Evolutionary conservation across 2,329 filamentous ascomycete genomes (phyloP), one percentile per base, ranked within the genome.

Genomic region (Bipolaris sorokiniana): DNA sequence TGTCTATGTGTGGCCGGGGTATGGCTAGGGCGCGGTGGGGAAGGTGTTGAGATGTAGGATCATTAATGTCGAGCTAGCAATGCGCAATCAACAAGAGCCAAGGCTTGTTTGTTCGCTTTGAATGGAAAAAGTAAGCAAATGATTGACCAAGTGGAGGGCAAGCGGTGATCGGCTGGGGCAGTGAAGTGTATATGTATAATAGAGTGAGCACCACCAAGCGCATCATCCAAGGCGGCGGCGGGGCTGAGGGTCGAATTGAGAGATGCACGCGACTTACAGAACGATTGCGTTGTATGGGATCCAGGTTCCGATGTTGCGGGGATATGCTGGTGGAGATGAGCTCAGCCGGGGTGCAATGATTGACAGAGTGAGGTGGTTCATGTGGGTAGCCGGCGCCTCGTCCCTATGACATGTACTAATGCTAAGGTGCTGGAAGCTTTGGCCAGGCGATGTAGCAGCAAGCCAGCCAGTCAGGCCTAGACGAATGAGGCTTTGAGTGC

Each of bases 321-420:
- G 23, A 18, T 38, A 56, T 53, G 56, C 50, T 55, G 61, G 51
- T 36, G 33, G 15, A 48, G 45, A 44, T 48, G 31, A 45, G 54
- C 48, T 51, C 45, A 49, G 51, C 52, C 36, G 48, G 41, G 44
- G 45, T 59, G 48, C 49, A 61, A 48, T 60, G 51, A 49, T 47
- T 50, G 55, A 48, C 46, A 48, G 48, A 40, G 55, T 40, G 36
- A 44, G 33, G 42, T 56, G 42, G 54, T 67, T 64, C 61, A 68
- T 69, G 69, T 69, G 65, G 59, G 67, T 68, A 71, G 61, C 69
- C 69, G 68, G 49, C 64, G 70, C 69, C 63, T 63, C 56, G 59
- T 60, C 56, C 58, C 46, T 38, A 58, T 56, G 56, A 61, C 61
- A 61, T 65, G 58, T 60, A 63, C 28, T 31, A 31, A 31, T 31